Conservation (phyloP, 2,329 filamentous ascomycete genomes). For the Fusarium sororula region DNA sequence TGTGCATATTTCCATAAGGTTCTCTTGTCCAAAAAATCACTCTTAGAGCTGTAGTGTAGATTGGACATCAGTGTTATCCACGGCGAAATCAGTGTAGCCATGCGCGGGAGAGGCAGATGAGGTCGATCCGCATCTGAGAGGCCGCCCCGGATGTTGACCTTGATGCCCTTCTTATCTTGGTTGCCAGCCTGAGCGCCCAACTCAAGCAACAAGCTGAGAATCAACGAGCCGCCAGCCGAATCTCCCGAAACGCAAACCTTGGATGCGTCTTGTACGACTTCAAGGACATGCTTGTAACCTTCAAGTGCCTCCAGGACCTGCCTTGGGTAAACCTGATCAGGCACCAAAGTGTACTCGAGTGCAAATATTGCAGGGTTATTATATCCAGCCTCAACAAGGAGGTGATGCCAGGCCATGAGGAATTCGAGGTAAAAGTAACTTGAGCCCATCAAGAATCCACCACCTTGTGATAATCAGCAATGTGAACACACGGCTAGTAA, state of each 20-base stretch:
- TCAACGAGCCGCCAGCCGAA: conserved; percentile 79
- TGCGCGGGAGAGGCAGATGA: conserved; percentile 47
- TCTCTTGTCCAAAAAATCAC: conserved; percentile 77
- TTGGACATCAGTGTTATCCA: conserved; percentile 79
- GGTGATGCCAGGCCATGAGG: conserved; percentile 73
- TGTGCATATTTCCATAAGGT: conserved; percentile 75
- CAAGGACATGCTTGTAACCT: conserved; percentile 76
- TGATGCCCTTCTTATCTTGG: conserved; percentile 28
- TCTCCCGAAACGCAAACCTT: conserved; percentile 79
- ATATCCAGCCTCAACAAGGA: conserved; percentile 73
- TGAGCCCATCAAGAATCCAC: conserved; percentile 86
- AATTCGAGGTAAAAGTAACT: conserved; percentile 88
- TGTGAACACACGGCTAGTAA: background rate
- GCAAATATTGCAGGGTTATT: conserved; percentile 81
- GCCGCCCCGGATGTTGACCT: conserved; percentile 13
- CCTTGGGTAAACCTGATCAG: conserved; percentile 75
- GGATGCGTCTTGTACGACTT: conserved; percentile 64
- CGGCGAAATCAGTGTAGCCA: conserved; percentile 80
- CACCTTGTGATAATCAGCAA: conserved; percentile 58
- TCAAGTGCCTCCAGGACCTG: conserved; percentile 76
- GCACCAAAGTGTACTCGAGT: conserved; percentile 82
- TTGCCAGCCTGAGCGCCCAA: conserved; percentile 55
- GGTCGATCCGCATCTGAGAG: conserved; percentile 25
- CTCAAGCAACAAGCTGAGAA: conserved; percentile 76
- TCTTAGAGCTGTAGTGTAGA: conserved; percentile 72